A percentile compares a stretch with the other conserved stretches of the same genome.
These are phyloP conservation scores for Boletus insuetus DNA, from an alignment of 768 basidiomycete genomes.

Conservation along the genomic window DNA sequence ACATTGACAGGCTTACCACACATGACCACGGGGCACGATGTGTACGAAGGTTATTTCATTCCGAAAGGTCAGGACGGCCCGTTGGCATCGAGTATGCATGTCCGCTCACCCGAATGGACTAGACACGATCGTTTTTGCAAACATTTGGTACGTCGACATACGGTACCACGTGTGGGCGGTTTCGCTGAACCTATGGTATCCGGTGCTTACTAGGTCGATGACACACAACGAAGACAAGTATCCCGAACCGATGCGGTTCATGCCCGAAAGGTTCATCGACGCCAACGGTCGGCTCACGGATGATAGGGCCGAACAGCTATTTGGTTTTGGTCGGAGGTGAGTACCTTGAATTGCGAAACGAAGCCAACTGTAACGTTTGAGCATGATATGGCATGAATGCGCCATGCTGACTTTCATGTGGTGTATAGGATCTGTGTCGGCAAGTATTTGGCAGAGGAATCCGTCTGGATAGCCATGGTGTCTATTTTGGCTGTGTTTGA, in stretches of 20 bases:
- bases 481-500: constrained; percentile 35
- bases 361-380: background rate
- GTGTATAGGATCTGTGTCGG: constrained; percentile 37
- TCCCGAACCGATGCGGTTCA: constrained; percentile 32
- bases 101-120: background rate
- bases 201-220: constrained; percentile 22
- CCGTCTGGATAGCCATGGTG: constrained; percentile 36
- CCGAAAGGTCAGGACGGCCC: constrained; percentile 41
- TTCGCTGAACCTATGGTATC: background rate
- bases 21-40: constrained; percentile 36
- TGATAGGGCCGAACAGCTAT: constrained; percentile 22
- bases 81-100: no score
- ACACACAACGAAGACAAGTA: constrained; percentile 36
- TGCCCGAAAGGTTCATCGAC: constrained; percentile 35
- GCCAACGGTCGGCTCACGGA: constrained; percentile 22
- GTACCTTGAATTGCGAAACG: background rate
- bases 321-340: constrained; percentile 26
- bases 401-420: no score
- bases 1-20: constrained; percentile 31
- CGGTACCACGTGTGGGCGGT: background rate
- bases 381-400: no score
- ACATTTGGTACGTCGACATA: constrained; percentile 18
- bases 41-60: constrained; percentile 49
- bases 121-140: constrained; percentile 28
- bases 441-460: constrained; percentile 40